Percentiles rank a stretch among this genome's conserved stretches.
These are phyloP conservation scores for Sanghuangporus weigelae DNA, from an alignment of 1,284 basidiomycete genomes.

Conservation along the genomic window DNA sequence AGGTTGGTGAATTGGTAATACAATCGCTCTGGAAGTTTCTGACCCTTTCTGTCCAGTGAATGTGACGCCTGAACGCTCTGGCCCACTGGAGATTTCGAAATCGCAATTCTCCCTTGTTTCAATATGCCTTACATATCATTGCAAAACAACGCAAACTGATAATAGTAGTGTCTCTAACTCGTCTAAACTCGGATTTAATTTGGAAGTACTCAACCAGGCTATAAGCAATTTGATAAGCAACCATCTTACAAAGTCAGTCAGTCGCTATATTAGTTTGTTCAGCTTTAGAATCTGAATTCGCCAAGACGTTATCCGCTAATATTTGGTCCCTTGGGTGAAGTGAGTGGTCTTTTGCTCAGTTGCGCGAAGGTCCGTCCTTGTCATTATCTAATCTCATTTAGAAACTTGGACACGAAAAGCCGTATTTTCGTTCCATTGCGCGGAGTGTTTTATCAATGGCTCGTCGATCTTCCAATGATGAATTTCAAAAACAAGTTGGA, in stretches of 20 bases:
- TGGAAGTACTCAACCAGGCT: conserved; percentile 46
- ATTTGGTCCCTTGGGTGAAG: conserved; percentile 62
- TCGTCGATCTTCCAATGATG: conserved; percentile 42
- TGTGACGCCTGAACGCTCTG: conserved; percentile 38
- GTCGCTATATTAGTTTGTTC: not conserved
- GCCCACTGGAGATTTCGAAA: conserved; percentile 20
- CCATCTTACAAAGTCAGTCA: conserved; percentile 53
- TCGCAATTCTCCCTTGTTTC: conserved; percentile 14
- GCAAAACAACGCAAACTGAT: not conserved
- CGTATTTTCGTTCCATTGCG: conserved; percentile 45
- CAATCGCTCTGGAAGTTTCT: too few relatives aligned
- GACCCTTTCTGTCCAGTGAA: conserved; percentile 32
- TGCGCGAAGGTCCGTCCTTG: not conserved
- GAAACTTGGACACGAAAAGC: conserved; percentile 52
- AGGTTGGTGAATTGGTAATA: conserved; percentile 27
- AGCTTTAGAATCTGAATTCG: conserved; percentile 10
- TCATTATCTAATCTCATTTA: conserved; percentile 25
- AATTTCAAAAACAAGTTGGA: conserved; percentile 40
- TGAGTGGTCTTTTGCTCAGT: conserved; percentile 26
- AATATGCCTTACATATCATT: conserved; percentile 16
- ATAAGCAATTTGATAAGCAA: conserved; percentile 48
- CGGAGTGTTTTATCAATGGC: conserved; percentile 48
- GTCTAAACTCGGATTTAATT: conserved; percentile 43
- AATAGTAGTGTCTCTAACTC: not conserved
- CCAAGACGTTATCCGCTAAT: conserved; percentile 66